phyloP scores from a whole-genome alignment of 1,284 basidiomycete genomes.

The Phylloporus sp. region DNA sequence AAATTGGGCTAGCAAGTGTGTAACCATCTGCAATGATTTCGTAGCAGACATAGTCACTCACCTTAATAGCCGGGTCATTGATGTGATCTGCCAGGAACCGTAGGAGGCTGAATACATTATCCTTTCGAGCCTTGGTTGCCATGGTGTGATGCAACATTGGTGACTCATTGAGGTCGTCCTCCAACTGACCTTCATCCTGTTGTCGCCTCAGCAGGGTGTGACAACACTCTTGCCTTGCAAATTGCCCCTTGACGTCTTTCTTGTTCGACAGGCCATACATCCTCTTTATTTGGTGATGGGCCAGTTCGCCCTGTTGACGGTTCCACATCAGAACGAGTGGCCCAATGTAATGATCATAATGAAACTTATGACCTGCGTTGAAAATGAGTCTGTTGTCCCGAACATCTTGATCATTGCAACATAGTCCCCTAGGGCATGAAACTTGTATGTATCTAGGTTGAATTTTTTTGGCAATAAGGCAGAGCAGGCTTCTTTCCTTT shows the following conservation, averaged over 20 bases:
- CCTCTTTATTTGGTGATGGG: slow-evolving; percentile 2
- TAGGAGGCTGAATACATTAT: slow-evolving; percentile 13
- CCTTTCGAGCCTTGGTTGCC: background rate
- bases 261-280: slow-evolving; percentile 9
- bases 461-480: slow-evolving; percentile 3
- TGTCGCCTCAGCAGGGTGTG: slow-evolving; percentile 9
- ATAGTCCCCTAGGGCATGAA: slow-evolving; percentile 14
- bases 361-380: slow-evolving; percentile 5
- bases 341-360: too few relatives aligned
- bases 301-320: slow-evolving; percentile 1
- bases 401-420: slow-evolving; percentile 6
- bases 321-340: too few relatives aligned
- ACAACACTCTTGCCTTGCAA: slow-evolving; percentile 5
- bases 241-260: background rate
- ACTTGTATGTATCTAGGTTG: slow-evolving; percentile 16
- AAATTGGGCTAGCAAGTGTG: background rate
- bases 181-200: background rate
- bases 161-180: background rate
- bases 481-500: background rate
- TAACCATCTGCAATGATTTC: too few relatives aligned
- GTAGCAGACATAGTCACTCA: too few relatives aligned
- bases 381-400: slow-evolving; percentile 5
- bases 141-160: slow-evolving; percentile 6
- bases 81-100: too few relatives aligned
- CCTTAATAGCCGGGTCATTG: too few relatives aligned